Percentiles rank a stretch among this genome's conserved stretches.
phyloP scores from a whole-genome alignment of 495 filamentous ascomycete genomes.

The Aspergillus incahuasiensis region DNA sequence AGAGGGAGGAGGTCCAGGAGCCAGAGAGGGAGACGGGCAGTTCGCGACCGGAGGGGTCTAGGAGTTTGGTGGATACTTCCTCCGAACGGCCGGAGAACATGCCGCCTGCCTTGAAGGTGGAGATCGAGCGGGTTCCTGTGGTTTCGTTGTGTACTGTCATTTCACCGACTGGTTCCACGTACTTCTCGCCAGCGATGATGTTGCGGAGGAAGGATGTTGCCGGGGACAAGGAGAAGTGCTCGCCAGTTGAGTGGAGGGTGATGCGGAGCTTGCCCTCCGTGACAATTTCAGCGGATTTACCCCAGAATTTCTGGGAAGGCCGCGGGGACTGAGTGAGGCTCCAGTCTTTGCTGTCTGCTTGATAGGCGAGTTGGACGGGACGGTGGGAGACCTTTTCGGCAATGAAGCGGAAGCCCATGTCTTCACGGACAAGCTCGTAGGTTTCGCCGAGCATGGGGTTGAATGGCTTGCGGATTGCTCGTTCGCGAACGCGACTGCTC shows the following conservation, averaged over 20 bases:
- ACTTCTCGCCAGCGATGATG: conserved; percentile 96
- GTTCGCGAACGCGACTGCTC: conserved; percentile 73
- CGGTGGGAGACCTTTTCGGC: conserved; percentile 92
- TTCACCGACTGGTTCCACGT: conserved; percentile 87
- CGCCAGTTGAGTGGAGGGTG: conserved; percentile 62
- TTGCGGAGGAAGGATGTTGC: conserved; percentile 91
- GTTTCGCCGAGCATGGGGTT: conserved; percentile 98
- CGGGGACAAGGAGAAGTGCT: conserved; percentile 77
- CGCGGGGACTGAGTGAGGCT: conserved; percentile 78
- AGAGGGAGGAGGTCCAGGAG: conserved; percentile 76
- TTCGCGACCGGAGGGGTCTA: conserved; percentile 57
- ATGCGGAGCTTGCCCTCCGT: conserved; percentile 84
- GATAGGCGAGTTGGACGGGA: conserved; percentile 86
- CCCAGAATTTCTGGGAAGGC: conserved; percentile 97
- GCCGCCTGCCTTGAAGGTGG: conserved; percentile 86
- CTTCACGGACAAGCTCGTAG: conserved; percentile 85
- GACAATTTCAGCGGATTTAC: conserved; percentile 87
- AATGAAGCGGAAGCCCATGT: conserved; percentile 81
- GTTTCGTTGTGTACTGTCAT: conserved; percentile 79
- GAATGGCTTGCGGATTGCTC: conserved; percentile 94
- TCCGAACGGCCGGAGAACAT: conserved; percentile 96
- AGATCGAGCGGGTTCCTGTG: conserved; percentile 69
- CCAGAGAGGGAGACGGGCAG: conserved; percentile 63
- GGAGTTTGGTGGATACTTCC: conserved; percentile 72
- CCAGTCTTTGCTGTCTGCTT: conserved; percentile 82